Base-by-base conservation (phyloP, 2,329 filamentous ascomycete genomes). In the Periconia sp. region DNA sequence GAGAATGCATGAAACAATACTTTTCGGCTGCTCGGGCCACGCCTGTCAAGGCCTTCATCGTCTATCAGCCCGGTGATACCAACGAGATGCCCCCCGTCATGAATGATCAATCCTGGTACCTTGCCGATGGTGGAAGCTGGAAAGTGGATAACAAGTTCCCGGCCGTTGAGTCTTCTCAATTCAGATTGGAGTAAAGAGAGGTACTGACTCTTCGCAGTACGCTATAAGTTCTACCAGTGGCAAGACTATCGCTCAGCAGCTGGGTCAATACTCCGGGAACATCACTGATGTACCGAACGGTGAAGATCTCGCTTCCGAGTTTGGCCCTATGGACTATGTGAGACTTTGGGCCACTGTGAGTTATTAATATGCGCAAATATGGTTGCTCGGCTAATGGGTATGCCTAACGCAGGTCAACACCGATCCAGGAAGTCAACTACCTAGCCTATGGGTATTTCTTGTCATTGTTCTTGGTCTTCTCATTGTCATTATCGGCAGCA, bases 391-490 rank as follows among this genome's bases (percentile, higher is more conserved):
- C 22, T n/a, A 29, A 18, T 40, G 15, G 21, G 31, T 28, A n/a
- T 30, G 9, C 13, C 46, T 51, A 29, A 50, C 17, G 16, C 11
- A 25, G 11, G 34, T 48, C 42, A 31, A 43, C 42, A 25, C 26
- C 55, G 54, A 55, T 21, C 54, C 85, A 76, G 76, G 82, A 77
- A 36, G 74, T 79, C 56, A 73, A 36, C 73, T 91, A 6, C 87
- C 90, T 0, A 85, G 82, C 10, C 77, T 96, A 1, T 97, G 92
- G 92, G 82, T 89, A 0, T 95, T 95, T 59, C 65, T 85, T 4
- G 74, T 84, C 19, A 76, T 81, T 24, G 86, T 95, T 30, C 73
- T 92, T 11, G 89, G 81, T 3, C 81, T 92, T 2, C 74, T 95
- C 1, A 67, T 92, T 1, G 64, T 78, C 30, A 80, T 95, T 43